phyloP scores from a whole-genome alignment of 2,329 filamentous ascomycete species.

The Cryphonectria nitschkei region DNA sequence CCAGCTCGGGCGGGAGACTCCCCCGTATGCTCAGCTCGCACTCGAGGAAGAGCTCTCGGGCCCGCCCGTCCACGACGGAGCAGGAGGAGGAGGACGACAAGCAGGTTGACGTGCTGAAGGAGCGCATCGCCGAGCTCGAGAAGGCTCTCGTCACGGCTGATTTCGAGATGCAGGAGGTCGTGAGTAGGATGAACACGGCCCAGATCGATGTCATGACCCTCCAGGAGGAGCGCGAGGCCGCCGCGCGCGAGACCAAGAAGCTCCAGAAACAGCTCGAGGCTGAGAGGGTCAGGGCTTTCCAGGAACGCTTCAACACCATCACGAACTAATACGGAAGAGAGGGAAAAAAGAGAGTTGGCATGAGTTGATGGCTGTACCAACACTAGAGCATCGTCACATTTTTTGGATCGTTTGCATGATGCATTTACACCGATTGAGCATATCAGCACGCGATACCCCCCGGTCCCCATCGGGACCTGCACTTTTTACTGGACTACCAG shows the following conservation, averaged over 20 bases:
- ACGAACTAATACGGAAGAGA: conserved; percentile 16
- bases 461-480: not conserved
- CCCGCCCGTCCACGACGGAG: conserved; percentile 53
- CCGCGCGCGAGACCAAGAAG: conserved; percentile 70
- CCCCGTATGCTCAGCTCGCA: conserved; percentile 29
- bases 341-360: not conserved
- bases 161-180: conserved; percentile 81
- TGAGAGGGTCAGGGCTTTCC: conserved; percentile 62
- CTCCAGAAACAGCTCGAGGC: conserved; percentile 69
- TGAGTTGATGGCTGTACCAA: not conserved
- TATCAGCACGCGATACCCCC: conserved; percentile 15
- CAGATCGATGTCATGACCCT: conserved; percentile 83
- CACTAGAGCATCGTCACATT: not conserved
- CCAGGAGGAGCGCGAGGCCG: conserved; percentile 75
- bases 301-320: conserved; percentile 44
- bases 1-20: conserved; percentile 23
- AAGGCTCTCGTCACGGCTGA: conserved; percentile 76
- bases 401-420: conserved; percentile 21
- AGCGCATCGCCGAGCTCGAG: conserved; percentile 83
- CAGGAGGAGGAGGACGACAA: conserved; percentile 75
- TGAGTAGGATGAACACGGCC: conserved; percentile 78
- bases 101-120: conserved; percentile 75
- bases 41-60: conserved; percentile 26
- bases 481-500: conserved; percentile 17
- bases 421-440: conserved; percentile 28